Conservation (phyloP, 495 filamentous ascomycete genomes). For the Penicillium paradoxum region DNA sequence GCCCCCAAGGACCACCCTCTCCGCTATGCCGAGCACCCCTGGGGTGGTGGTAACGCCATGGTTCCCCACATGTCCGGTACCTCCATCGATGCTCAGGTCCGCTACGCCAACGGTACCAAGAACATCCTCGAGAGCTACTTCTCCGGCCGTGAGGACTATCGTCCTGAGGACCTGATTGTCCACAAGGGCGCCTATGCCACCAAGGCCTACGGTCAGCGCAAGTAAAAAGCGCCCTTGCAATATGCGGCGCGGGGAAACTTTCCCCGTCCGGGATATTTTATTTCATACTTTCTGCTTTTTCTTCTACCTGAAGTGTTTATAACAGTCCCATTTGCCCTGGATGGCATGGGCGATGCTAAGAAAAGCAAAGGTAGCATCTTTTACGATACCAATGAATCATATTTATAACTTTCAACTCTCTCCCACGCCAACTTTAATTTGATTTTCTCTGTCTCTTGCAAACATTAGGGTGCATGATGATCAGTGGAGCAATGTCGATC, state of each 20-base stretch:
- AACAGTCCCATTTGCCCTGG: slow-evolving; percentile 6
- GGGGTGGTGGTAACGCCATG: slow-evolving; percentile 96
- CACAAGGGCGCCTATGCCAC: slow-evolving; percentile 90
- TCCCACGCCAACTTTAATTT: neutral
- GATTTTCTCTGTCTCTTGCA: neutral
- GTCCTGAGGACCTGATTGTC: slow-evolving; percentile 87
- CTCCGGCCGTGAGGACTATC: slow-evolving; percentile 79
- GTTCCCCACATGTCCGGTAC: slow-evolving; percentile 98
- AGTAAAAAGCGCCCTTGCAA: slow-evolving; percentile 40
- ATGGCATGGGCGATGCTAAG: slow-evolving; percentile 13
- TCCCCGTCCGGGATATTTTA: neutral
- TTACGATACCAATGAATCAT: slow-evolving; percentile 30
- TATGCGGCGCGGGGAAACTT: neutral
- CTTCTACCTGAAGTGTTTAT: slow-evolving; percentile 7
- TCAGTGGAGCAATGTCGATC: slow-evolving; percentile 2
- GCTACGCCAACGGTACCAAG: slow-evolving; percentile 89
- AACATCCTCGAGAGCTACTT: slow-evolving; percentile 87
- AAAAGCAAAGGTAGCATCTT: slow-evolving; percentile 22
- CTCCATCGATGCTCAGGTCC: slow-evolving; percentile 92
- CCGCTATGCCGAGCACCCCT: slow-evolving; percentile 88
- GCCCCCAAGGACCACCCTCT: slow-evolving; percentile 92
- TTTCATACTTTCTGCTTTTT: slow-evolving; percentile 7
- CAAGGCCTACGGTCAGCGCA: slow-evolving; percentile 86
- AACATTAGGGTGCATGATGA: neutral
- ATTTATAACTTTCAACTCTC: neutral